phyloP scores from a whole-genome alignment of 176 grass and related monocot genomes.

The Echinochloa phyllopogon region DNA sequence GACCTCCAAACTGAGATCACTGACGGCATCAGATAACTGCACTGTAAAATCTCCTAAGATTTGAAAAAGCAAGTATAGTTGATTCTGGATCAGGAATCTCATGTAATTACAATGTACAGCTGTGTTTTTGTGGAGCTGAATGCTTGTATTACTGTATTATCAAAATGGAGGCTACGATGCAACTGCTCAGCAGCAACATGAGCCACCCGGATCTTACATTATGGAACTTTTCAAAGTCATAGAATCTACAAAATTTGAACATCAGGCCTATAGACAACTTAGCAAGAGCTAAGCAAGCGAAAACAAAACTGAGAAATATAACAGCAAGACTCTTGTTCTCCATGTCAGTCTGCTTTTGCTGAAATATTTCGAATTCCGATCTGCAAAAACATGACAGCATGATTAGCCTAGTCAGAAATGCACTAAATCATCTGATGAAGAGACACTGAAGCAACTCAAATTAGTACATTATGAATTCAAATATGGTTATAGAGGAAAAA shows the following conservation, averaged over 20 bases:
- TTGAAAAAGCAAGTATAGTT: background rate
- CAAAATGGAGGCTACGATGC: conserved; percentile 80
- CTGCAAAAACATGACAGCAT: conserved; percentile 53
- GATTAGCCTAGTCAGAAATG: conserved; percentile 25
- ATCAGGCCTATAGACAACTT: conserved; percentile 68
- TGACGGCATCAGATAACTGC: background rate
- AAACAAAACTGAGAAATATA: conserved; percentile 85
- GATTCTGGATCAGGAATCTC: conserved; percentile 22
- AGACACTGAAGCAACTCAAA: background rate
- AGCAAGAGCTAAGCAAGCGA: conserved; percentile 71
- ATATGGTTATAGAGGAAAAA: background rate
- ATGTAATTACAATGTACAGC: conserved; percentile 29
- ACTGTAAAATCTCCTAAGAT: background rate
- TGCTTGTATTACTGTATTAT: conserved; percentile 67
- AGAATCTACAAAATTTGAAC: conserved; percentile 69
- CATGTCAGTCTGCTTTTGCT: conserved; percentile 73
- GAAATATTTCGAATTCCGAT: conserved; percentile 68
- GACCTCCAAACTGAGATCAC: conserved; percentile 34
- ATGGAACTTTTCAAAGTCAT: conserved; percentile 66
- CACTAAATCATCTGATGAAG: background rate
- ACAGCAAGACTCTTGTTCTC: conserved; percentile 82
- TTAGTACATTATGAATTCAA: background rate
- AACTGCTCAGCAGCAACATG: conserved; percentile 83
- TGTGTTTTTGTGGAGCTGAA: conserved; percentile 21
- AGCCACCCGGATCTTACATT: conserved; percentile 72